phyloP scores from a whole-genome alignment of 306 rosid genomes.

The Begonia peltatifolia region DNA sequence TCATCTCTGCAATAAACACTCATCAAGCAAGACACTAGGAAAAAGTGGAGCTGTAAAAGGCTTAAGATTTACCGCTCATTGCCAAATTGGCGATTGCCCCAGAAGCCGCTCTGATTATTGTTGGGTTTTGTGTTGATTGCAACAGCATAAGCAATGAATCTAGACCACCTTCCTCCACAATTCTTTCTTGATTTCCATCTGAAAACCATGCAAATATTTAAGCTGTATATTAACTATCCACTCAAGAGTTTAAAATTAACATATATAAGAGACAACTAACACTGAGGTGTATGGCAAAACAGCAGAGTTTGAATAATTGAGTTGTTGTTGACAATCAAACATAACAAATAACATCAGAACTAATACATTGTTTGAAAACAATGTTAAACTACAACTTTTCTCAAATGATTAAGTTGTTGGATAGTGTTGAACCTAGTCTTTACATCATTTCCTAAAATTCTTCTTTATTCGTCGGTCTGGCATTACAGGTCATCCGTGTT shows the following conservation, averaged over 20 bases:
- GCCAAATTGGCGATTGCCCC: constrained; percentile 72
- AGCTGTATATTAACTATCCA: too few species aligned
- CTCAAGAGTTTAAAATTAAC: too few species aligned
- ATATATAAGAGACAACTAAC: too few species aligned
- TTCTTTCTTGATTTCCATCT: constrained; percentile 53
- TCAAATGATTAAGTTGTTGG: too few species aligned
- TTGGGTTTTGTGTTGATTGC: constrained; percentile 39
- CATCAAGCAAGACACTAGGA: neutral
- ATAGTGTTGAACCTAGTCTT: too few species aligned
- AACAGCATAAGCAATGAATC: constrained; percentile 46
- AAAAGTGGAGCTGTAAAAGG: neutral
- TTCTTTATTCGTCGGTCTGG: too few species aligned
- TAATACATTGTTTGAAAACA: constrained; percentile 1
- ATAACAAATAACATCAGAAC: constrained; percentile 1
- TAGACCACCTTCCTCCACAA: constrained; percentile 61
- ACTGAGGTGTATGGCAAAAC: too few species aligned
- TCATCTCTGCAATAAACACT: constrained; percentile 28
- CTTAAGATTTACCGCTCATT: constrained; percentile 42
- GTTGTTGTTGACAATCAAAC: too few species aligned
- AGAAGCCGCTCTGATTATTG: constrained; percentile 57
- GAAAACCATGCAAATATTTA: constrained; percentile 2
- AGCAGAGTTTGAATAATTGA: too few species aligned
- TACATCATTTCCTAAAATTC: too few species aligned
- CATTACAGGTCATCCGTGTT: too few species aligned
- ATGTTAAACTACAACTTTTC: too few species aligned